These are phyloP conservation scores for Dentipellis fragilis DNA, from an alignment of 768 basidiomycete genomes.

Conservation along the genomic window DNA sequence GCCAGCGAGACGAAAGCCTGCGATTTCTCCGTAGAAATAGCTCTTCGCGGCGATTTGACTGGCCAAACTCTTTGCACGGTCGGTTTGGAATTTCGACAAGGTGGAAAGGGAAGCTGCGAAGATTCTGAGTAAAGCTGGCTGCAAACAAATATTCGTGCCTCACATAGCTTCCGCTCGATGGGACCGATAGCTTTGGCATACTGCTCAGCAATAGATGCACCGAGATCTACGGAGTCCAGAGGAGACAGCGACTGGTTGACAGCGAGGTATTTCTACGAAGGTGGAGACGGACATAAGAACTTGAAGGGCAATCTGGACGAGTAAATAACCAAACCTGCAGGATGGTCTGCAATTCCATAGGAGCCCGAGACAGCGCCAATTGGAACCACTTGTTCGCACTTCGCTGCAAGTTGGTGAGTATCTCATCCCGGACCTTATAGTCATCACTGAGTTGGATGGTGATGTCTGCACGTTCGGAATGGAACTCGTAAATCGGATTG, in stretches of 20 bases:
- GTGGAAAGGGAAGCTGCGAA: slow-evolving; percentile 41
- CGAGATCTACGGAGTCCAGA: slow-evolving; percentile 78
- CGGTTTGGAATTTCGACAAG: slow-evolving; percentile 58
- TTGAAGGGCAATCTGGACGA: not conserved
- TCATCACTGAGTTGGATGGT: slow-evolving; percentile 77
- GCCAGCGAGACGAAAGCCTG: slow-evolving; percentile 65
- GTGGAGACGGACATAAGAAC: not conserved
- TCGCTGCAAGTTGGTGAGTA: slow-evolving; percentile 62
- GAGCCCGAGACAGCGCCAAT: slow-evolving; percentile 77
- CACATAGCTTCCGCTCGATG: slow-evolving; percentile 67
- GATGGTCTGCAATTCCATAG: slow-evolving; percentile 86
- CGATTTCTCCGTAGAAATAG: slow-evolving; percentile 83
- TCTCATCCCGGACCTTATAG: slow-evolving; percentile 77
- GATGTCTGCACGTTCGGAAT: slow-evolving; percentile 67
- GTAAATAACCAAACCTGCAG: slow-evolving; percentile 55
- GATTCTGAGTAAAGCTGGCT: not conserved
- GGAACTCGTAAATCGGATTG: slow-evolving; percentile 78
- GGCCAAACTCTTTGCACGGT: slow-evolving; percentile 71
- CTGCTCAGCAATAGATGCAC: slow-evolving; percentile 81
- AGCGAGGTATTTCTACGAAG: slow-evolving; percentile 73
- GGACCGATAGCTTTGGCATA: slow-evolving; percentile 77
- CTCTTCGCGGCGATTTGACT: slow-evolving; percentile 85
- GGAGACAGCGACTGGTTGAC: slow-evolving; percentile 58
- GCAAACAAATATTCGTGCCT: slow-evolving; percentile 15
- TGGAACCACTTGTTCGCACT: slow-evolving; percentile 81